Evolutionary conservation across 2,329 filamentous ascomycete species (phyloP).

Genomic region (Stagonosporopsis chrysanthemi): DNA sequence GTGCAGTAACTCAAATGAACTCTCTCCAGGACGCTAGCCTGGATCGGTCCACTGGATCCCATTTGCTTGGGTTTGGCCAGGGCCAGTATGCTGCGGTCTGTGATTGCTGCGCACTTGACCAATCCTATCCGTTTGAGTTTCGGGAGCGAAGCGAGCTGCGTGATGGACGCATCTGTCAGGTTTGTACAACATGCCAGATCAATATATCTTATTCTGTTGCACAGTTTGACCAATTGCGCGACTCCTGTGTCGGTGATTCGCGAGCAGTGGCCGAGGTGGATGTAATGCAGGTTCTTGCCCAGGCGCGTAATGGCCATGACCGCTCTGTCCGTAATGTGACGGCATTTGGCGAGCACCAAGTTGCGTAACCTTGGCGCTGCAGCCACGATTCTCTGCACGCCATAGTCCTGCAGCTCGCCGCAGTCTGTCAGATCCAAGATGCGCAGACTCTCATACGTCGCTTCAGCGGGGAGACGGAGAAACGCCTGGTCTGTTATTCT

Average conservation of each 20-base stretch:
- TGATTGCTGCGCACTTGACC: constrained; percentile 92
- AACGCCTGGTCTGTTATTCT: constrained; percentile 90
- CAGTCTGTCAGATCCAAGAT: constrained; percentile 95
- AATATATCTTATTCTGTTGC: constrained; percentile 96
- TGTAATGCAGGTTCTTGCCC: constrained; percentile 95
- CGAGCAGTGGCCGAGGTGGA: constrained; percentile 92
- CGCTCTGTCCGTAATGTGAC: constrained; percentile 87
- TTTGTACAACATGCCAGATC: constrained; percentile 94
- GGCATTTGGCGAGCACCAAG: constrained; percentile 92
- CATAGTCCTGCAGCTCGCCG: constrained; percentile 80
- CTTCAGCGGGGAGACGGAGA: constrained; percentile 72
- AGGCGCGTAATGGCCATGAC: constrained; percentile 87
- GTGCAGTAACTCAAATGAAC: constrained; percentile 97
- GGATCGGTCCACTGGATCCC: constrained; percentile 62
- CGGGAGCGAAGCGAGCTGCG: constrained; percentile 81
- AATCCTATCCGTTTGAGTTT: constrained; percentile 94
- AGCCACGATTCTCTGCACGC: constrained; percentile 86
- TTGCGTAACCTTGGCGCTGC: constrained; percentile 89
- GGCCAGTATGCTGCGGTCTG: constrained; percentile 85
- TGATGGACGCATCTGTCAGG: constrained; percentile 87
- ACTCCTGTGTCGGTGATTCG: constrained; percentile 91
- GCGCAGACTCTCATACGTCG: constrained; percentile 83
- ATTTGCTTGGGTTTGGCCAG: constrained; percentile 73
- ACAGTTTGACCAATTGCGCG: constrained; percentile 79
- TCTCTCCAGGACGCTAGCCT: constrained; percentile 78